A percentile compares a stretch with the other conserved stretches of the same genome.
Evolutionary conservation across 768 basidiomycete genomes (phyloP).

Genomic region (Coprinopsis cinerea): DNA sequence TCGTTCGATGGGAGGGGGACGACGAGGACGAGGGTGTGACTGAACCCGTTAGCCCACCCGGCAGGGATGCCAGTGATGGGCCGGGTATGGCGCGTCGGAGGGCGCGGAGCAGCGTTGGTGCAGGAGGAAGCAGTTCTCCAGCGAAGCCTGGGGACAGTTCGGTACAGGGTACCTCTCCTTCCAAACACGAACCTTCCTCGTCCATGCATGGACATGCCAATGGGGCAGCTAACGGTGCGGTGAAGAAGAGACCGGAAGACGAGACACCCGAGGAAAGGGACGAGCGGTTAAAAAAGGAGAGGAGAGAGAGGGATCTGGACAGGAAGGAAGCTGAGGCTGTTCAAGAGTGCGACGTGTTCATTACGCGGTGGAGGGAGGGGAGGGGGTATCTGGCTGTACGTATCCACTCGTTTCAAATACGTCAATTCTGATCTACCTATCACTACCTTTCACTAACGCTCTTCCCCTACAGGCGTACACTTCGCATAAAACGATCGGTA

Average conservation of each 20-base stretch:
- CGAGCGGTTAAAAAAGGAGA: not conserved
- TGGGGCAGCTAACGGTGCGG: too few relatives aligned
- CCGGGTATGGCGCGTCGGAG: not conserved
- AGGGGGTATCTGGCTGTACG: too few relatives aligned
- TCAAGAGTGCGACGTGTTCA: slow-evolving; percentile 60
- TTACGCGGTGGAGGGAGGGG: slow-evolving; percentile 67
- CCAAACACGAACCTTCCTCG: too few relatives aligned
- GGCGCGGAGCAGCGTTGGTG: too few relatives aligned
- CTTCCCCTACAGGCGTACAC: slow-evolving; percentile 49
- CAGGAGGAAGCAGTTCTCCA: too few relatives aligned
- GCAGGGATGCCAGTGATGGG: not conserved
- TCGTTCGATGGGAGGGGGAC: slow-evolving; percentile 23
- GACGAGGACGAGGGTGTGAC: slow-evolving; percentile 16
- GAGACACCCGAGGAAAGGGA: not conserved
- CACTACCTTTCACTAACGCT: not conserved
- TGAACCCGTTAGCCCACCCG: not conserved
- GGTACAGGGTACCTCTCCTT: too few relatives aligned
- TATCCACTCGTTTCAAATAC: too few relatives aligned
- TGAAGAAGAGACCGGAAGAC: too few relatives aligned
- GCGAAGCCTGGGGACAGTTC: too few relatives aligned
- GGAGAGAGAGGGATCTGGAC: slow-evolving; percentile 17
- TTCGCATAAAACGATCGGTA: slow-evolving; percentile 60
- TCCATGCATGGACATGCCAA: too few relatives aligned
- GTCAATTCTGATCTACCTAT: too few relatives aligned
- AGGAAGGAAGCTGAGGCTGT: slow-evolving; percentile 35